Percentiles rank a stretch among this genome's conserved stretches.
Evolutionary conservation across 2,329 filamentous ascomycete genomes (phyloP).

Genomic region (Scopulariopsis brevicaulis): DNA sequence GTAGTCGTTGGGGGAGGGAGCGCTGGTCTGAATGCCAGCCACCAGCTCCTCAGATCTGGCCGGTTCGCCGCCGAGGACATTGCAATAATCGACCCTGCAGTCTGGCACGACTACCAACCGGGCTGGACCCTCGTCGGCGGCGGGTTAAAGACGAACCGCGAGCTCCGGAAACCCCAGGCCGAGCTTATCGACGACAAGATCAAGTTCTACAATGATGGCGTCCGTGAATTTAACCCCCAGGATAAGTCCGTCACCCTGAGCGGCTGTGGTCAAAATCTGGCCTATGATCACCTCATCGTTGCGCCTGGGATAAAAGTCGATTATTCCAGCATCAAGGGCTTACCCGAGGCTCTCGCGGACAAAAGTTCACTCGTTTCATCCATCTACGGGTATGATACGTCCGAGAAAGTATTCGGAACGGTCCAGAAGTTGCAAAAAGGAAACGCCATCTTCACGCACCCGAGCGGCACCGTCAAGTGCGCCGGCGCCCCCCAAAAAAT

Average conservation of each 20-base stretch:
- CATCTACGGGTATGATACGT: constrained; percentile 45
- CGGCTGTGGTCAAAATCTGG: constrained; percentile 39
- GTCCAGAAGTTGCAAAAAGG: constrained; percentile 36
- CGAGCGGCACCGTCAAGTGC: constrained; percentile 46
- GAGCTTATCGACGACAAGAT: constrained; percentile 47
- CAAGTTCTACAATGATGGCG: constrained; percentile 43
- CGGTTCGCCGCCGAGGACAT: constrained; percentile 48
- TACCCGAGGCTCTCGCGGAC: constrained; percentile 43
- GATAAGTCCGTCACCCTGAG: constrained; percentile 42
- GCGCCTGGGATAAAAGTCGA: constrained; percentile 44
- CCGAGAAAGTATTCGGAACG: constrained; percentile 38
- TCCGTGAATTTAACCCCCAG: constrained; percentile 39
- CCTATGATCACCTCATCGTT: constrained; percentile 55
- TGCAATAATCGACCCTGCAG: constrained; percentile 50
- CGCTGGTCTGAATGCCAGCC: constrained; percentile 53
- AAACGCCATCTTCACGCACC: constrained; percentile 47
- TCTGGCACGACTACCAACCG: constrained; percentile 57
- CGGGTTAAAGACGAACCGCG: constrained; percentile 50
- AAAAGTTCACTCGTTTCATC: constrained; percentile 36
- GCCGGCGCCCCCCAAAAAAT: constrained; percentile 50
- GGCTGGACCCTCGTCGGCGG: constrained; percentile 60
- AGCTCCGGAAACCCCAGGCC: constrained; percentile 38
- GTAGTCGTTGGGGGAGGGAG: constrained; percentile 57
- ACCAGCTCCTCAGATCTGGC: constrained; percentile 52
- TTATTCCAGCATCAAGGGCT: constrained; percentile 37